Evolutionary conservation across 208 protist species (phyloP), one percentile per base, ranked within the genome.

Genomic region (Trypanosoma vivax): DNA sequence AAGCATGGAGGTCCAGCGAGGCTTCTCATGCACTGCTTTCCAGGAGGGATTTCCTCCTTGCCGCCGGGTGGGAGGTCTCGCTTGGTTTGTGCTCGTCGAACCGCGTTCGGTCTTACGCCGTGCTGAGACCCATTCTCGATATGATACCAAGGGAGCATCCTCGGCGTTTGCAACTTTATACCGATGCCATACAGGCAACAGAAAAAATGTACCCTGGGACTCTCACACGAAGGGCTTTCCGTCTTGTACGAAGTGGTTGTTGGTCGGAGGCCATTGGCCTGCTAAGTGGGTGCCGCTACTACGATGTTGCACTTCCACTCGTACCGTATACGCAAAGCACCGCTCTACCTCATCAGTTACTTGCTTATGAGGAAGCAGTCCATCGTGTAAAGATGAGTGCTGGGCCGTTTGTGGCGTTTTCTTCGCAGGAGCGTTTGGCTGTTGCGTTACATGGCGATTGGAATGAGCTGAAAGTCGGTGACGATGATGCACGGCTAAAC

Each of bases 141-240:
- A 37, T 34, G 1, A 48, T 90, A 3, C 76, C 78, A 0, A 24
- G 13, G 2, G 31, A 64, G 5, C 47, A 66, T 21, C 52, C 73
- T 1, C 49, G 55, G 28, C 50, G 42, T 29, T 61, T 80, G 48
- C 37, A 73, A 23, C 9, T 74, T 1, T 33, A 62, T 35, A 31
- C 63, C 6, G 28, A 29, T 16, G 67, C 70, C 39, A 58, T 88
- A 42, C 50, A 38, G 9, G 31, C 43, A 29, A 46, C 43, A 9
- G 73, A 51, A 9, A 43, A 48, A 27, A 91, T 91, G 83, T 88
- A 76, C 53, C 27, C 76, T 13, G 83, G 74, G 21, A 81, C 83
- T 16, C 39, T 80, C 5, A 72, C 73, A 24, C 61, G 73, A 1
- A 61, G 73, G 21, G 55, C 69, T 14, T 57, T 60, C 38, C 24